Percentiles rank a stretch among this genome's conserved stretches.
These are phyloP conservation scores for Chloranthus sessilifolius DNA, from an alignment of 164 flowering plant species.

Conservation along the genomic window DNA sequence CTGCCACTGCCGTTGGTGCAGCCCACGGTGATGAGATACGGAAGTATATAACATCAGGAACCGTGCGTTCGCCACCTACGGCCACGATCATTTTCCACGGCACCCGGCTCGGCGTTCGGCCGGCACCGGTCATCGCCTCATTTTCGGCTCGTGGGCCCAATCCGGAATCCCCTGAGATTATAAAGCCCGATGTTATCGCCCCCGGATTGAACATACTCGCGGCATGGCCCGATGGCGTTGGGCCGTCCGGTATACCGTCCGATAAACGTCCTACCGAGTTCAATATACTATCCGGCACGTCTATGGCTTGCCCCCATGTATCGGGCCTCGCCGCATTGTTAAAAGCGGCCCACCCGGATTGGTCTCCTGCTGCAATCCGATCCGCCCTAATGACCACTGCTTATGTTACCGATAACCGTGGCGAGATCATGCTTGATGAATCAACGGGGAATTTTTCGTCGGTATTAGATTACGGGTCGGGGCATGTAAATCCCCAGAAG, in stretches of 20 bases:
- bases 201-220: constrained; percentile 95
- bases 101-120: constrained; percentile 61
- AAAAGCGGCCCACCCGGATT: constrained; percentile 86
- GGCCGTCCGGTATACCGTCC: constrained; percentile 61
- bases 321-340: constrained; percentile 87
- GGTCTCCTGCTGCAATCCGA: constrained; percentile 88
- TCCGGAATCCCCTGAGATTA: constrained; percentile 68
- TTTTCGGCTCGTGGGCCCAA: constrained; percentile 95
- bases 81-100: constrained; percentile 74
- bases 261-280: constrained; percentile 71
- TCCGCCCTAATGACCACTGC: constrained; percentile 96
- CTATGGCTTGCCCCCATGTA: constrained; percentile 98
- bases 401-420: constrained; percentile 54
- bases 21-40: constrained; percentile 58
- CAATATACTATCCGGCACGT: constrained; percentile 87
- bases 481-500: constrained; percentile 80
- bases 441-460: constrained; percentile 69
- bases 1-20: constrained; percentile 81
- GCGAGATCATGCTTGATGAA: constrained; percentile 65
- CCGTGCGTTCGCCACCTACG: constrained; percentile 27
- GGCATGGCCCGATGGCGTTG: constrained; percentile 84
- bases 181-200: constrained; percentile 92
- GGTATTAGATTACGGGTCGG: constrained; percentile 76
- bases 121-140: constrained; percentile 89
- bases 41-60: constrained; percentile 36